Base-by-base conservation (phyloP, 2,329 filamentous ascomycete genomes). In the Penicillium hesseltinei region DNA sequence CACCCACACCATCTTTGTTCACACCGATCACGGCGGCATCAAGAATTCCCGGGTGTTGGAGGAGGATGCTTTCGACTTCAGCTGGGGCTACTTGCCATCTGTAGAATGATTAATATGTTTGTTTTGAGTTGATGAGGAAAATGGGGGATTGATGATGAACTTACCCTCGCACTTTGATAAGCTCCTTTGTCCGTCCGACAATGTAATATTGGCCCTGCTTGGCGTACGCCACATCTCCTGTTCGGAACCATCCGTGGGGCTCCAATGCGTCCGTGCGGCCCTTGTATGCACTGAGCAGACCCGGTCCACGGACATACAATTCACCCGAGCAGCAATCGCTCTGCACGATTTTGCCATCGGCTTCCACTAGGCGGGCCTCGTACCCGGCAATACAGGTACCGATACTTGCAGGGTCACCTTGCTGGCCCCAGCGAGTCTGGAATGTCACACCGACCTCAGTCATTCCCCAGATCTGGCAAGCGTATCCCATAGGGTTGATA, bases 381-480 rank as follows among this genome's bases (percentile, higher is more conserved):
- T 74, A 74, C 3, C 77, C 78, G 0, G 77, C 68, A 11, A 81
- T 57, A 8, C 76, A 66, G 3, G 74, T 68, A 5, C 82, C 82
- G 8, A 84, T 78, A 42, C 80, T 81, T 23, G 75, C 80, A 5
- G 75, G 75, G 17, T 69, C 64, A 45, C 80, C 78, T 15, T 70
- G 66, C 51, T 78, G 70, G 2, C 70, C 67, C 51, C 73, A 76
- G 19, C 68, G 70, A 52, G 71, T 74, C 53, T 77, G 75, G 65
- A 79, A 77, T 3, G 62, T 73, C 63, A 70, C 75, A 54, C 82
- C 82, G 63, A 68, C 75, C 67, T 84, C 82, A 0, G 82, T 84
- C 78, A 83, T 82, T 1, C 82, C 82, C 77, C 79, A 84, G 38
- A 82, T 74, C 57, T 81, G 80, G 10, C 72, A 73, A 15, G 82